Conservation (phyloP, 345 rosid species). For the Rhodamnia argentea region DNA sequence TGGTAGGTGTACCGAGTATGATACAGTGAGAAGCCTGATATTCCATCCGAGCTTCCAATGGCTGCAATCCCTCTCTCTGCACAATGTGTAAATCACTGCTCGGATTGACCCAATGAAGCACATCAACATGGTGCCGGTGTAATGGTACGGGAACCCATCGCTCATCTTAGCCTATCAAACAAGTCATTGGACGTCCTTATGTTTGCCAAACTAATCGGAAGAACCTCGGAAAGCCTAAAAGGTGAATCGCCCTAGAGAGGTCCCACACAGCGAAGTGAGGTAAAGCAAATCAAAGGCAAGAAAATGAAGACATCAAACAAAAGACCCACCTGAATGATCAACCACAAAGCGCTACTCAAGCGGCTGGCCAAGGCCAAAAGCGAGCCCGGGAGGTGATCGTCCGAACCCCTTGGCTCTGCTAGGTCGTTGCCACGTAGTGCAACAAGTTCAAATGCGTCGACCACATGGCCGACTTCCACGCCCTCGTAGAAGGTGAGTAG, state of each 20-base stretch:
- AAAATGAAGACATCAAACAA: not conserved
- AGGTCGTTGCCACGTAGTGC: too few relatives aligned
- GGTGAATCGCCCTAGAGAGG: not conserved
- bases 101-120: not conserved
- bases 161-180: not conserved
- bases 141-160: not conserved
- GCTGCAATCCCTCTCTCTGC: conserved; percentile 7
- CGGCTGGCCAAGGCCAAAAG: too few relatives aligned
- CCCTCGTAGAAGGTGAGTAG: too few relatives aligned
- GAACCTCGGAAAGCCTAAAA: not conserved
- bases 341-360: not conserved
- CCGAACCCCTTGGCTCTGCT: too few relatives aligned
- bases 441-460: too few relatives aligned
- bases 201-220: not conserved
- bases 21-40: conserved; percentile 7
- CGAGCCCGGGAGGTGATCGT: too few relatives aligned
- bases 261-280: not conserved
- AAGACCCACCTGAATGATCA: conserved; percentile 27
- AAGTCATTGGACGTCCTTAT: not conserved
- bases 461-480: too few relatives aligned
- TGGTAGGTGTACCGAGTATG: conserved; percentile 5
- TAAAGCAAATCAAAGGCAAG: not conserved
- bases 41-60: conserved; percentile 27
- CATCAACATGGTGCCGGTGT: not conserved
- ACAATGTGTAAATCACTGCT: conserved; percentile 3